phyloP scores from a whole-genome alignment of 1,139 yeast species.

The Wickerhamomyces sp. region DNA sequence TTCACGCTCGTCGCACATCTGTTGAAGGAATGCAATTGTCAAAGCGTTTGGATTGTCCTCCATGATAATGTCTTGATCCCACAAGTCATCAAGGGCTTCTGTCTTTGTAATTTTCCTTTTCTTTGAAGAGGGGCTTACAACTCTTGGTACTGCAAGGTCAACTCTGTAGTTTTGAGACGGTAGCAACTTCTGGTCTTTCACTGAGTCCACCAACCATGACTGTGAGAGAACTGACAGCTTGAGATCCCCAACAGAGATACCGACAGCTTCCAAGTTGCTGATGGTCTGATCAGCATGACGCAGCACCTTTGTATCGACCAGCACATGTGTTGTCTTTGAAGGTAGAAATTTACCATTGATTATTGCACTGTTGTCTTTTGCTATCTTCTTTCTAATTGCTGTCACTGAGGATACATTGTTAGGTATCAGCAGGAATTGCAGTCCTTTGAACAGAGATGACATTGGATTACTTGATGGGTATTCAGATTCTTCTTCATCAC shows the following conservation, averaged over 20 bases:
- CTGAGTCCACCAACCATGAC: conserved; percentile 34
- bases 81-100: conserved; percentile 6
- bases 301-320: conserved; percentile 23
- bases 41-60: conserved; percentile 29
- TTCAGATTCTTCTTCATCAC: conserved; percentile 1
- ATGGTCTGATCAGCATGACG: conserved; percentile 7
- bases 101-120: conserved; percentile 7
- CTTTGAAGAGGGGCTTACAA: conserved; percentile 4
- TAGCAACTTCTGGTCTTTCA: conserved; percentile 24
- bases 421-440: conserved; percentile 17
- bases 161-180: conserved; percentile 13
- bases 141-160: conserved; percentile 6
- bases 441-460: conserved; percentile 9
- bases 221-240: conserved; percentile 23
- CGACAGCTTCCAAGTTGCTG: conserved; percentile 5
- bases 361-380: conserved; percentile 30
- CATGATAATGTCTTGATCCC: conserved; percentile 5
- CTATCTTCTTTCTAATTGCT: conserved; percentile 12
- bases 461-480: conserved; percentile 3
- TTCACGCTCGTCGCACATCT: conserved; percentile 34
- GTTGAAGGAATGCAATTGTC: conserved; percentile 32
- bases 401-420: conserved; percentile 15
- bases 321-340: conserved; percentile 25
- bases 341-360: conserved; percentile 17
- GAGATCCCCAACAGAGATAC: neutral